phyloP scores from a whole-genome alignment of 2,329 filamentous ascomycete species.

The Cercospora canescens region DNA sequence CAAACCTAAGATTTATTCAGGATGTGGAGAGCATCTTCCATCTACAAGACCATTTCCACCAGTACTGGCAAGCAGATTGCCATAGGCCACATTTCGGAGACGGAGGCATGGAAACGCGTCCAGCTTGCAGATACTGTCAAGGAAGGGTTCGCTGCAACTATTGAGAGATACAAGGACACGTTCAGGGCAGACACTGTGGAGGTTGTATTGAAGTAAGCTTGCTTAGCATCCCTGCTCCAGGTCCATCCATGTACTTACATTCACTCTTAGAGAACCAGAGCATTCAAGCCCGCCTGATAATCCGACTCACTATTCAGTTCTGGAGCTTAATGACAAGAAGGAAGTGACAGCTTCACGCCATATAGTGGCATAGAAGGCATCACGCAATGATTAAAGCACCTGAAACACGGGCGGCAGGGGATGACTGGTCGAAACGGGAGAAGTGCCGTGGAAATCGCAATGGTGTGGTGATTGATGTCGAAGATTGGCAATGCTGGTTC shows the following conservation, averaged over 20 bases:
- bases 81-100: background rate
- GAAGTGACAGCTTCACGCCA: background rate
- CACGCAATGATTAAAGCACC: background rate
- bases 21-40: background rate
- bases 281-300: background rate
- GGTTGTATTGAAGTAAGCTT: background rate
- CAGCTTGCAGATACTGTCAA: background rate
- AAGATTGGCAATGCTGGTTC: no score
- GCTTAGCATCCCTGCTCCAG: background rate
- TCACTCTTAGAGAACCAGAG: background rate
- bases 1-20: background rate
- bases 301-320: background rate
- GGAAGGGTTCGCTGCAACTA: background rate
- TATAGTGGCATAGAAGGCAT: background rate
- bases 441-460: no score
- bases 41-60: background rate
- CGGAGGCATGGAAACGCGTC: background rate
- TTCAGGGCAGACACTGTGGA: background rate
- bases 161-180: background rate
- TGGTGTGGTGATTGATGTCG: no score
- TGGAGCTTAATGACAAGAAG: background rate
- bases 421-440: no score
- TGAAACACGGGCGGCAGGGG: no score
- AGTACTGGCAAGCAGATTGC: background rate
- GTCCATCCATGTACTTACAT: background rate